Evolutionary conservation across 306 rosid species (phyloP), one percentile per base, ranked within the genome.

Genomic region (Pyrus betulifolia): DNA sequence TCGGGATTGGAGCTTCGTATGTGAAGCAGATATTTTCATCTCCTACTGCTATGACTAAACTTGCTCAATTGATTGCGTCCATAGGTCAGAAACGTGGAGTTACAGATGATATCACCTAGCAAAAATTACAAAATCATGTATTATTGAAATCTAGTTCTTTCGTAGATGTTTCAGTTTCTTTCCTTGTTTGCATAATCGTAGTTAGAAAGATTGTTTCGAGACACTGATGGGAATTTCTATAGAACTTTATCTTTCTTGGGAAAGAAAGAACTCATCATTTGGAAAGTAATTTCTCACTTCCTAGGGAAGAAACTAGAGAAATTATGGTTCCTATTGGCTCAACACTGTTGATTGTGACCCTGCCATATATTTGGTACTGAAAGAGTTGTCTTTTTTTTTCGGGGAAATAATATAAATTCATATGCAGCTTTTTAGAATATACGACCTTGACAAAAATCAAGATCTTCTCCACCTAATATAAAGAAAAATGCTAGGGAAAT

Each of bases 121-220:
- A 21, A 22, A 71, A 30, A n/a, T 15, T 11, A 19, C 30, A 30
- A 44, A 70, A 15, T 70, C 62, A 49, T 70, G 61, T 52, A 45
- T 6, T 45, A 70, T 13, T 71, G 45, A 51, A 9, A 28, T 28
- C 64, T 49, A 18, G 27, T 71, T 71, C 12, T 11, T 40, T 40
- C 11, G 11, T 40, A 8, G 45, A 40, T 61, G 57, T 21, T 10
- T 51, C 2, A 15, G 28, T 45, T 44, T 23, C 59, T 62, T 40
- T 45, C 46, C 21, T 13, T 63, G 71, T 28, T 49, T 63, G 8
- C 4, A 49, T 49, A 68, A n/a, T 78, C 72, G 30, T 55, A 5
- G 33, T 27, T 76, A 57, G 77, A 64, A 70, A 84, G 75, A 81
- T 21, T 8, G 74, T 51, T 65, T 14, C 64, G 55, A 74, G 11